phyloP scores from a whole-genome alignment of 2,329 filamentous ascomycete genomes.

The Verticillium klebahnii region DNA sequence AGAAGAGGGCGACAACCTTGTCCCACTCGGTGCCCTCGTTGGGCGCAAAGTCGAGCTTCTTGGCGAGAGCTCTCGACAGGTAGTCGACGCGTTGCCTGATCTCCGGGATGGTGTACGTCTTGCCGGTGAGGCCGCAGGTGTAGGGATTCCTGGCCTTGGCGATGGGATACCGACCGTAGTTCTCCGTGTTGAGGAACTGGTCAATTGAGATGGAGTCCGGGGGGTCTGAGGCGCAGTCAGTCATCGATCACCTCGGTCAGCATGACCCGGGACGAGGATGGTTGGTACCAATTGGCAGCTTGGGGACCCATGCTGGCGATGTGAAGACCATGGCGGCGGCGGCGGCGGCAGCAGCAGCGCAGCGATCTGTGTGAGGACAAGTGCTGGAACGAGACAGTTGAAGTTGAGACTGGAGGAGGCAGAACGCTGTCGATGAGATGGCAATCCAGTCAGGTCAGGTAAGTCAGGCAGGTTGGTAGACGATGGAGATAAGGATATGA shows the following conservation, averaged over 20 bases:
- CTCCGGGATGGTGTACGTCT: conserved; percentile 58
- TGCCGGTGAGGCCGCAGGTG: conserved; percentile 71
- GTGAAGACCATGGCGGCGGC: conserved; percentile 46
- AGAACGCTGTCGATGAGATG: too few relatives aligned
- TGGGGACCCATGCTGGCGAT: conserved; percentile 57
- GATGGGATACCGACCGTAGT: conserved; percentile 61
- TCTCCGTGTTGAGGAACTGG: conserved; percentile 73
- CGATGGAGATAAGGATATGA: background rate
- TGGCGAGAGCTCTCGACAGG: conserved; percentile 63
- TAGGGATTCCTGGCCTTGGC: conserved; percentile 64
- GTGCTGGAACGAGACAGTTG: too few relatives aligned
- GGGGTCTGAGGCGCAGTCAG: conserved; percentile 34
- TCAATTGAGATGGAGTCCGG: conserved; percentile 71
- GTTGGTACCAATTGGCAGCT: conserved; percentile 48
- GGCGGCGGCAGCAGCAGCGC: background rate
- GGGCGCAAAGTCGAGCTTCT: conserved; percentile 66
- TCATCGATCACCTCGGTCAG: background rate
- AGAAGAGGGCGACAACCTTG: conserved; percentile 72
- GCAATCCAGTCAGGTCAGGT: too few relatives aligned
- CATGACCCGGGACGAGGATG: conserved; percentile 7
- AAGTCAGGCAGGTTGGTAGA: too few relatives aligned
- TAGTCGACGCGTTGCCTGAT: conserved; percentile 61
- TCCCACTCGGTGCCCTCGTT: conserved; percentile 75
- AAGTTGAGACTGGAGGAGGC: too few relatives aligned
- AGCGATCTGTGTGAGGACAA: background rate